Percentiles rank a stretch among this genome's conserved stretches.
Conservation (phyloP, 2,329 filamentous ascomycete species). For the Epichloe sibirici region DNA sequence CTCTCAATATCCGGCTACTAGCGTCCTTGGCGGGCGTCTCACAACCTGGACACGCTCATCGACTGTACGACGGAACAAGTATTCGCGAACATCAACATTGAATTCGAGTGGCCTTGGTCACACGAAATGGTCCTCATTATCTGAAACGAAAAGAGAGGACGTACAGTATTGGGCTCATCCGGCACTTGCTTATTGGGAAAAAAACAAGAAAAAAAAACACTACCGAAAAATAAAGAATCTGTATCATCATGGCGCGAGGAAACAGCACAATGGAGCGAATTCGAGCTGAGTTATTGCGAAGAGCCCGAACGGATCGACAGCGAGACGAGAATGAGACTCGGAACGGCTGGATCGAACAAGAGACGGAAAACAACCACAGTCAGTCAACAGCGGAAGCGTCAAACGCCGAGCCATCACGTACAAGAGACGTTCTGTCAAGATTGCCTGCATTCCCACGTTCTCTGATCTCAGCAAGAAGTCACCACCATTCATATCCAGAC, state of each 20-base stretch:
- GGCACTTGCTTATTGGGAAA: no score
- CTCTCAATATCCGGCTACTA: no score
- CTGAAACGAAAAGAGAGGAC: no score
- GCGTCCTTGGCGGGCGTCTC: no score
- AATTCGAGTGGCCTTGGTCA: no score
- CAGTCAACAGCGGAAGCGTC: slow-evolving; percentile 4
- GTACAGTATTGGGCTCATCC: no score
- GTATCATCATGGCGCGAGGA: slow-evolving; percentile 11
- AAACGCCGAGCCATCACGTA: slow-evolving; percentile 1
- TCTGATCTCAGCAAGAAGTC: neutral
- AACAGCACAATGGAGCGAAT: slow-evolving; percentile 19
- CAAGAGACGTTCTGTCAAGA: neutral
- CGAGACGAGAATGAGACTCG: neutral
- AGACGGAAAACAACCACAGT: neutral
- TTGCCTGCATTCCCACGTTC: neutral
- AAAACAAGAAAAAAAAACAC: neutral
- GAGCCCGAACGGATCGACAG: slow-evolving; percentile 17
- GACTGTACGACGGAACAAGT: no score
- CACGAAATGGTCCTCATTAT: no score
- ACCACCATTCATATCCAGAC: neutral
- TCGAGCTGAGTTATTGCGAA: slow-evolving; percentile 19
- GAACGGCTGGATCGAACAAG: neutral
- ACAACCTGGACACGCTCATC: no score
- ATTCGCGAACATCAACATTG: no score
- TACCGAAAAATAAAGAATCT: neutral